A percentile compares a stretch with the other conserved stretches of the same genome.
These are phyloP conservation scores for Mycena maculata DNA, from an alignment of 768 basidiomycete species.

Conservation along the genomic window DNA sequence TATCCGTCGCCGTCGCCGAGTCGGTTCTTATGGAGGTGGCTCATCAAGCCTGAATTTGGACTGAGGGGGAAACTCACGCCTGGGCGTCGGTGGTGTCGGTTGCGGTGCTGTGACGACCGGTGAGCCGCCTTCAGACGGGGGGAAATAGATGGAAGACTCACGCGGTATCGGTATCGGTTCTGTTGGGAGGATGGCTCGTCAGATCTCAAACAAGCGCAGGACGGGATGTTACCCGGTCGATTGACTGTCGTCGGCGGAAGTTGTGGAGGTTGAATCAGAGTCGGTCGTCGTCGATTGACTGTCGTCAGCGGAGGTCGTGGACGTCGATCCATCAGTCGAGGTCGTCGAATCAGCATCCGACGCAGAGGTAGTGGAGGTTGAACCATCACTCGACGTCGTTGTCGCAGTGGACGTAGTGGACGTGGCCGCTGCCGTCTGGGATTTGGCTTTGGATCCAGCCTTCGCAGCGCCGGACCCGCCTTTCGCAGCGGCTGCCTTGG, in stretches of 20 bases:
- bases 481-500: conserved; percentile 9
- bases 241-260: too few species aligned
- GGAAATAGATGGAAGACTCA: not conserved
- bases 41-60: not conserved
- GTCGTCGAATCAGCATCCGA: not conserved
- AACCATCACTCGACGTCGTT: not conserved
- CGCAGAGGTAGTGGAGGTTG: not conserved
- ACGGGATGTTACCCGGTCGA: too few species aligned
- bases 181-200: too few species aligned
- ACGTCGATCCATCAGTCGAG: not conserved
- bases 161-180: too few species aligned
- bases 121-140: not conserved
- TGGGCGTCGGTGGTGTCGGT: not conserved
- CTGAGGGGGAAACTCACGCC: not conserved
- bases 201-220: too few species aligned
- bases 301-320: not conserved
- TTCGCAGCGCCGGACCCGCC: conserved; percentile 24
- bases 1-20: not conserved
- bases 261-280: too few species aligned
- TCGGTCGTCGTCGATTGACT: not conserved
- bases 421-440: conserved; percentile 7
- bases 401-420: not conserved
- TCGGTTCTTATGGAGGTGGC: not conserved
- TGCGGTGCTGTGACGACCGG: not conserved
- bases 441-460: conserved; percentile 24